phyloP scores from a whole-genome alignment of 768 basidiomycete genomes.

The Lactifluus piperatus region DNA sequence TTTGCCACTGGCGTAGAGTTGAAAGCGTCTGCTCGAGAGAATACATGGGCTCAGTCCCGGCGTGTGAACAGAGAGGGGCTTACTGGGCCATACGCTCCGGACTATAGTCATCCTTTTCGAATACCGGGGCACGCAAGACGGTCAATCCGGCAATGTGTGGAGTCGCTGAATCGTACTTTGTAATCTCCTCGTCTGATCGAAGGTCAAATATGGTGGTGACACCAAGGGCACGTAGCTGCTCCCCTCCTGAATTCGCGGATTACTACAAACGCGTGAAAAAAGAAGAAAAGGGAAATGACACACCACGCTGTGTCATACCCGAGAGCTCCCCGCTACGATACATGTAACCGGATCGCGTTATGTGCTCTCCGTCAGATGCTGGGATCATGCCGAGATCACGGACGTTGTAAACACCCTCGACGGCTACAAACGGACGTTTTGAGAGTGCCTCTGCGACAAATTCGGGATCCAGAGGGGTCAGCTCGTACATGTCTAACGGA shows the following conservation, averaged over 20 bases:
- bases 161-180: constrained; percentile 58
- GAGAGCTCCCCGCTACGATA: constrained; percentile 71
- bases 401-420: constrained; percentile 69
- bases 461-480: constrained; percentile 57
- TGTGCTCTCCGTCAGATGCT: constrained; percentile 35
- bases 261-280: not conserved
- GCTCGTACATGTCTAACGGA: constrained; percentile 24
- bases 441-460: constrained; percentile 60
- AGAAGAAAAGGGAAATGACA: constrained; percentile 6
- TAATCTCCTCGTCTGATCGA: constrained; percentile 71
- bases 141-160: constrained; percentile 58
- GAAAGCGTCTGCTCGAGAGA: constrained; percentile 42
- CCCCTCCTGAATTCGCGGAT: constrained; percentile 38
- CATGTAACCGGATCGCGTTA: constrained; percentile 49
- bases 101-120: constrained; percentile 66
- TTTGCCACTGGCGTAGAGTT: constrained; percentile 71
- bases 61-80: constrained; percentile 35
- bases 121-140: constrained; percentile 54
- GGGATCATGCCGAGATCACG: constrained; percentile 63
- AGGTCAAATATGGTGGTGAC: constrained; percentile 67
- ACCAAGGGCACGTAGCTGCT: constrained; percentile 48
- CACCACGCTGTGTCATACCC: constrained; percentile 60
- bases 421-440: constrained; percentile 56
- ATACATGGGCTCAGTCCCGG: not conserved
- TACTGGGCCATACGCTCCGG: constrained; percentile 80